Conservation (phyloP, 306 rosid species). For the Vigna nakashimae region DNA sequence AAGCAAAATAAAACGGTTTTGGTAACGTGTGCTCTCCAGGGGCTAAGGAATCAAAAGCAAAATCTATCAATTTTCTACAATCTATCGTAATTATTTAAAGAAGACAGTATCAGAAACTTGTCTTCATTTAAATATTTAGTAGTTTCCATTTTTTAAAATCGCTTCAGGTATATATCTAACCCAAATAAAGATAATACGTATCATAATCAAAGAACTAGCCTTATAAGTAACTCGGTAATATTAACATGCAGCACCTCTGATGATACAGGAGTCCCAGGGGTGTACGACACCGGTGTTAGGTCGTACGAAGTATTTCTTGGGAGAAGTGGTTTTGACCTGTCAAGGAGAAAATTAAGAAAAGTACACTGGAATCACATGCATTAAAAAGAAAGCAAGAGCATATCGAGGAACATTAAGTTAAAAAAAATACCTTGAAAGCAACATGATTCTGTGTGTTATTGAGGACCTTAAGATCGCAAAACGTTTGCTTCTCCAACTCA, state of each 20-base stretch:
- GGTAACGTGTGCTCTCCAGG: neutral
- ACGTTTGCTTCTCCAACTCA: conserved; percentile 90
- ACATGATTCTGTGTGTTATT: conserved; percentile 79
- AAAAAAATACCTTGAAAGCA: conserved; percentile 82
- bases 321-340: conserved; percentile 98
- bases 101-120: neutral
- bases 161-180: neutral
- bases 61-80: neutral
- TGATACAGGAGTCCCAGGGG: conserved; percentile 83
- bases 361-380: conserved; percentile 8
- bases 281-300: conserved; percentile 90
- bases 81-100: conserved; percentile 1
- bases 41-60: no score
- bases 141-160: neutral
- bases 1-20: neutral
- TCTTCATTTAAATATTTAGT: neutral
- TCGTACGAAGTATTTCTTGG: conserved; percentile 95
- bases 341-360: conserved; percentile 32
- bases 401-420: neutral
- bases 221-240: neutral
- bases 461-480: conserved; percentile 81
- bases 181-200: neutral
- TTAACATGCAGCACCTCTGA: conserved; percentile 75
- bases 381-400: neutral
- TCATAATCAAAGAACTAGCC: neutral